Conservation (phyloP, 345 rosid species). For the Jatropha curcas region DNA sequence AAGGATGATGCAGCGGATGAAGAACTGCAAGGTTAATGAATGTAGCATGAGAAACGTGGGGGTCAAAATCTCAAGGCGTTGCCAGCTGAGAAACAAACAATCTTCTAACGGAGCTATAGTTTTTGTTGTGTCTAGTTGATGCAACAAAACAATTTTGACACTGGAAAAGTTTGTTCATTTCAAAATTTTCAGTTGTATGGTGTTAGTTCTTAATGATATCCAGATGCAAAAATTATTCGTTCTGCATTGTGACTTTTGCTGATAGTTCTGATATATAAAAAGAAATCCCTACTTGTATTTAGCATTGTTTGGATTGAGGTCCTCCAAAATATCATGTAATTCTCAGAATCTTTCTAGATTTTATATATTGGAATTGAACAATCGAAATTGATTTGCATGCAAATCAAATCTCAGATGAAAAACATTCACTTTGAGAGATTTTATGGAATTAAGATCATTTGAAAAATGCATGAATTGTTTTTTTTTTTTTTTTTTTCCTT, state of each 20-base stretch:
- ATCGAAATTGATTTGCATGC: too few relatives aligned
- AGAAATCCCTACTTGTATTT: not conserved
- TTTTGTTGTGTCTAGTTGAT: not conserved
- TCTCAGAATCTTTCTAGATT: too few relatives aligned
- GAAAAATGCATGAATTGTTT: too few relatives aligned
- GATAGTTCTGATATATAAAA: not conserved
- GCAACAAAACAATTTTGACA: constrained; percentile 29
- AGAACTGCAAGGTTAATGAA: constrained; percentile 10
- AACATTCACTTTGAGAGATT: too few relatives aligned
- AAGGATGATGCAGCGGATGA: constrained; percentile 12
- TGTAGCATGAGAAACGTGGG: not conserved
- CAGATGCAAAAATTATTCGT: not conserved
- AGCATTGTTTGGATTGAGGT: too few relatives aligned
- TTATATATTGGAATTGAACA: too few relatives aligned
- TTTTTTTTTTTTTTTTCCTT: too few relatives aligned
- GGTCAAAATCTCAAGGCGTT: not conserved
- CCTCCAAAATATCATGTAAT: too few relatives aligned
- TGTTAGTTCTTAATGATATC: constrained; percentile 9
- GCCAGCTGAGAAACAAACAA: too few relatives aligned
- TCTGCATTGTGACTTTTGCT: not conserved
- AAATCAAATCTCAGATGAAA: too few relatives aligned
- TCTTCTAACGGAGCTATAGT: not conserved
- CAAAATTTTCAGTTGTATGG: constrained; percentile 12
- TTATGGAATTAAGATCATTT: too few relatives aligned
- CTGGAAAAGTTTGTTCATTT: constrained; percentile 4